Evolutionary conservation across 1,284 basidiomycete species (phyloP), one percentile per base, ranked within the genome.

Genomic region (Meripilus lineatus): DNA sequence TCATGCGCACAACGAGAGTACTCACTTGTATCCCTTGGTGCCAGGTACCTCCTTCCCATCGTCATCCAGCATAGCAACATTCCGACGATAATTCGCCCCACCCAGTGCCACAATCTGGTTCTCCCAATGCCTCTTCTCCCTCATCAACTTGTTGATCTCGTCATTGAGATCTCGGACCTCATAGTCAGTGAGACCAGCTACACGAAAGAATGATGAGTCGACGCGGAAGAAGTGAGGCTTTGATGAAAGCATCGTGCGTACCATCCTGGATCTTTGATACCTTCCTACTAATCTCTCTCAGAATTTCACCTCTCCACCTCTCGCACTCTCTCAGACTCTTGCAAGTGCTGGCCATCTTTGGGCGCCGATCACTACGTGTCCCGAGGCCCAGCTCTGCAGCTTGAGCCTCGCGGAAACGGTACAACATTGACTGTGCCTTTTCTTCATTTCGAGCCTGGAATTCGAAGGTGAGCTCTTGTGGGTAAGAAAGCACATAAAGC

Each of bases 211-310:
- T 42, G 33, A 35, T 21, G 8, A 28, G 26, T 33, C 24, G 36
- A 38, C 50, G 32, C 40, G 8, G n/a, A 49, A 40, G 24, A 34
- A 30, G 28, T 11, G 39, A 34, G 37, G 13, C 14, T 30, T 30
- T 47, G 40, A 44, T 40, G 14, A 39, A 30, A 49, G 28, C 11
- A 15, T 17, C 13, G 32, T 38, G 75, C 87, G 54, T 43, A 95
- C 93, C 71, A 61, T 99, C 95, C 63, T 99, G 95, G 44, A 98
- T 98, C 69, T 98, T 97, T 25, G 89, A 90, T 23, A 99, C 95
- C 62, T 99, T 99, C 50, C 95, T 67, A 59, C 89, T 92, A 45
- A 99, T 94, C 60, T 99, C 95, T 41, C 92, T 75, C 47, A 98
- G 65, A 33, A 98, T 92, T 62, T 98, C 94, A 48, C 92, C 93